Conservation (phyloP, 345 rosid genomes). For the Trapa incisa region DNA sequence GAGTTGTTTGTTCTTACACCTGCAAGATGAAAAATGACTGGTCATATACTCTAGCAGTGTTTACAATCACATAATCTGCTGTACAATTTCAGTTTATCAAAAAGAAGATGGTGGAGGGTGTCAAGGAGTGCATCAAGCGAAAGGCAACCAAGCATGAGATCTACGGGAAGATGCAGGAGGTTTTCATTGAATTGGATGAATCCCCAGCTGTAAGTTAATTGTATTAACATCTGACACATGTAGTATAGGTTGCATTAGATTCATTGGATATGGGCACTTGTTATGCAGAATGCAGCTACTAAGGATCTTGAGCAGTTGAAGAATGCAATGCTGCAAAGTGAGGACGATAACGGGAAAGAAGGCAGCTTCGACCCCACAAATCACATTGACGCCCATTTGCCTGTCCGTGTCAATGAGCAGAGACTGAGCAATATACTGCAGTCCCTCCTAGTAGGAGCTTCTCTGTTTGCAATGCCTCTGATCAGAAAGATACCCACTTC, state of each 20-base stretch:
- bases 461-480: slow-evolving; percentile 5
- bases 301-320: slow-evolving; percentile 7
- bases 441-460: slow-evolving; percentile 6
- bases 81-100: background rate
- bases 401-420: slow-evolving; percentile 10
- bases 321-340: background rate
- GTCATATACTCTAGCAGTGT: background rate
- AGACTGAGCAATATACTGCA: slow-evolving; percentile 9
- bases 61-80: background rate
- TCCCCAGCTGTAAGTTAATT: slow-evolving; percentile 1
- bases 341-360: background rate
- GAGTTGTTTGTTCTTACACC: background rate
- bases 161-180: slow-evolving; percentile 8
- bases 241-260: too few relatives aligned
- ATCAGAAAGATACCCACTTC: slow-evolving; percentile 7
- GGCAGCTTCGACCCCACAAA: slow-evolving; percentile 3
- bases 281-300: background rate
- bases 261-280: background rate
- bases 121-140: slow-evolving; percentile 1
- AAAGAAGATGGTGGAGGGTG: slow-evolving; percentile 3
- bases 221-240: background rate
- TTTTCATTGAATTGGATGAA: slow-evolving; percentile 3
- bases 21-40: too few relatives aligned
- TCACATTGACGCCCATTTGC: slow-evolving; percentile 8
- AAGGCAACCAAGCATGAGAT: background rate